A percentile compares a stretch with the other conserved stretches of the same genome.
These are phyloP conservation scores for Acacia confusa DNA, from an alignment of 306 rosid genomes.

Conservation along the genomic window DNA sequence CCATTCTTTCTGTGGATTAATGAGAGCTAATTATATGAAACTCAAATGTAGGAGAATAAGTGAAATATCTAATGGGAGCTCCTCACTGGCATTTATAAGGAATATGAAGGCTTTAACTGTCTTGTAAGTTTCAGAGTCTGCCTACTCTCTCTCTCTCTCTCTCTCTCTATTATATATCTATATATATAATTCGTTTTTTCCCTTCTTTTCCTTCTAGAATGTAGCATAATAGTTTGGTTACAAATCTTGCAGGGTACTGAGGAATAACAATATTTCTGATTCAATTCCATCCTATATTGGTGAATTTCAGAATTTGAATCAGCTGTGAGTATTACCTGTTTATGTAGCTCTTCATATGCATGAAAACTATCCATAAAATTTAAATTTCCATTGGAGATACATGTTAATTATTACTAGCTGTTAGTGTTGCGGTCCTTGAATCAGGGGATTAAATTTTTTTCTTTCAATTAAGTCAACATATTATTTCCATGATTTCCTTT, in stretches of 20 bases:
- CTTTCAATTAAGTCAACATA: neutral
- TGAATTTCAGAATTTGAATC: constrained; percentile 45
- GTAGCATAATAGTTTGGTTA: constrained; percentile 20
- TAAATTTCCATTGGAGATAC: neutral
- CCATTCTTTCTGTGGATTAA: neutral
- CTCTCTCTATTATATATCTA: too few species aligned
- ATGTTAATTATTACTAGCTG: neutral
- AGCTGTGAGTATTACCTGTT: constrained; percentile 50
- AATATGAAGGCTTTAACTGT: constrained; percentile 58
- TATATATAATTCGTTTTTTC: neutral
- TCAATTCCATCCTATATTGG: constrained; percentile 68
- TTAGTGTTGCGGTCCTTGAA: neutral
- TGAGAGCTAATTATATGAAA: constrained; percentile 30
- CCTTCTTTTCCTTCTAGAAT: neutral
- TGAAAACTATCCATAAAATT: neutral
- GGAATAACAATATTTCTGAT: constrained; percentile 66
- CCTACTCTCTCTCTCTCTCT: too few species aligned
- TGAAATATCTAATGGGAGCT: constrained; percentile 64
- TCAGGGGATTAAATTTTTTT: neutral
- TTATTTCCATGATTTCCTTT: neutral
- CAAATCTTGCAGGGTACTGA: constrained; percentile 59
- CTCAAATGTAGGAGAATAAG: constrained; percentile 55
- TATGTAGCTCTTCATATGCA: neutral
- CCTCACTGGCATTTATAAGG: constrained; percentile 65
- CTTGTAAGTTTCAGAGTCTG: constrained; percentile 66